Evolutionary conservation across 1,284 basidiomycete genomes (phyloP).

Genomic region (Ceratobasidium sp.): DNA sequence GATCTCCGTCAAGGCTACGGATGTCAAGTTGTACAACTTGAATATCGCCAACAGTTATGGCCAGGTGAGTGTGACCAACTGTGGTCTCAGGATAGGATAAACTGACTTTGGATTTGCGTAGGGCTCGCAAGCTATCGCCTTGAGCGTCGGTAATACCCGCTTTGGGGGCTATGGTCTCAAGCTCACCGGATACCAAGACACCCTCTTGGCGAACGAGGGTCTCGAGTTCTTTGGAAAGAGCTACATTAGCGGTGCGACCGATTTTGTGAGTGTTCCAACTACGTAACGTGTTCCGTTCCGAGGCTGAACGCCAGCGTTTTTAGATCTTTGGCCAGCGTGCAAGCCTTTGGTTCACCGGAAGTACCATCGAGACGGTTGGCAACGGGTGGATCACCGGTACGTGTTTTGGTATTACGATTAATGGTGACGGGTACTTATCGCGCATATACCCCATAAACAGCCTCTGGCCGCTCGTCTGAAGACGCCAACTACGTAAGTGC

Average conservation of each 20-base stretch:
- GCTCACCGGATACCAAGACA: constrained; percentile 49
- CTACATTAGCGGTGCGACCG: too few species aligned
- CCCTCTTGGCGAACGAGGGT: constrained; percentile 49
- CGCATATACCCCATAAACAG: not conserved
- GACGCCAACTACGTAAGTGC: constrained; percentile 49
- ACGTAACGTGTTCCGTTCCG: too few species aligned
- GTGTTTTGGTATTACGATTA: not conserved
- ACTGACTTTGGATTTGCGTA: not conserved
- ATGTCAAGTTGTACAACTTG: constrained; percentile 41
- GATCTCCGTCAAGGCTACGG: constrained; percentile 21
- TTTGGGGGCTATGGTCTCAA: constrained; percentile 49
- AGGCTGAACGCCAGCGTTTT: too few species aligned
- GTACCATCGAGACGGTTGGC: constrained; percentile 45
- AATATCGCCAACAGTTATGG: constrained; percentile 36
- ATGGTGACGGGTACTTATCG: not conserved
- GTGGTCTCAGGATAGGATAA: not conserved
- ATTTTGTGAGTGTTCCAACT: constrained; percentile 45
- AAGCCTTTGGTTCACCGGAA: constrained; percentile 45
- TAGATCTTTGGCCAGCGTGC: constrained; percentile 46
- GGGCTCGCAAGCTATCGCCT: constrained; percentile 49
- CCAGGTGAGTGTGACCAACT: not conserved
- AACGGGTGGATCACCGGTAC: constrained; percentile 48
- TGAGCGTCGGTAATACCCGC: constrained; percentile 46
- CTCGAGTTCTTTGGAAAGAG: constrained; percentile 48
- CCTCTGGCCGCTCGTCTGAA: constrained; percentile 43